Percentiles rank a stretch among this genome's conserved stretches.
Evolutionary conservation across 371 early-diverging fungal genomes (phyloP).

Genomic region (Nematocida ironsii): DNA sequence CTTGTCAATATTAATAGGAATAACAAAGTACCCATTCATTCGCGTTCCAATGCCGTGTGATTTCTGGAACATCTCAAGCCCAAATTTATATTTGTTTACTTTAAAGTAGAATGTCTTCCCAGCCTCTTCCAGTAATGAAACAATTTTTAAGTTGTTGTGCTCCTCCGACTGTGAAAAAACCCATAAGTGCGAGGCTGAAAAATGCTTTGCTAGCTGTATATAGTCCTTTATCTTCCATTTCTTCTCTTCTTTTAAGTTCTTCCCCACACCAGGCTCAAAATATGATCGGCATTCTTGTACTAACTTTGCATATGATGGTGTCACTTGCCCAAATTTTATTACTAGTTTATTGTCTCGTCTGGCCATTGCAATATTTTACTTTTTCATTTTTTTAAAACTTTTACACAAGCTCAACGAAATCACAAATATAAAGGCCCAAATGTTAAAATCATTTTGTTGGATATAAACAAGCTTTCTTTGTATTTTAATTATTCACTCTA

Average conservation of each 20-base stretch:
- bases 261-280: conserved; percentile 51
- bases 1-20: conserved; percentile 48
- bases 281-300: conserved; percentile 34
- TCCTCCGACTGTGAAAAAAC: conserved; percentile 57
- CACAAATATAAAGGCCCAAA: neutral
- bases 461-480: neutral
- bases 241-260: conserved; percentile 46
- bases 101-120: conserved; percentile 55
- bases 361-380: conserved; percentile 40
- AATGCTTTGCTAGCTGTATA: conserved; percentile 47
- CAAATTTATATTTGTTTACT: conserved; percentile 24
- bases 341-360: conserved; percentile 51
- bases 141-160: conserved; percentile 44
- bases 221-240: conserved; percentile 54
- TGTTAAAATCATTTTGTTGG: neutral
- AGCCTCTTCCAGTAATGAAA: conserved; percentile 22
- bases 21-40: conserved; percentile 51
- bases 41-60: neutral
- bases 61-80: neutral
- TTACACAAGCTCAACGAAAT: neutral
- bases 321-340: conserved; percentile 52
- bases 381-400: conserved; percentile 3
- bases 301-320: conserved; percentile 45
- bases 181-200: conserved; percentile 49
- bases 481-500: no score